Base-by-base conservation (phyloP, 2,329 filamentous ascomycete genomes). In the Colletotrichum salicis region DNA sequence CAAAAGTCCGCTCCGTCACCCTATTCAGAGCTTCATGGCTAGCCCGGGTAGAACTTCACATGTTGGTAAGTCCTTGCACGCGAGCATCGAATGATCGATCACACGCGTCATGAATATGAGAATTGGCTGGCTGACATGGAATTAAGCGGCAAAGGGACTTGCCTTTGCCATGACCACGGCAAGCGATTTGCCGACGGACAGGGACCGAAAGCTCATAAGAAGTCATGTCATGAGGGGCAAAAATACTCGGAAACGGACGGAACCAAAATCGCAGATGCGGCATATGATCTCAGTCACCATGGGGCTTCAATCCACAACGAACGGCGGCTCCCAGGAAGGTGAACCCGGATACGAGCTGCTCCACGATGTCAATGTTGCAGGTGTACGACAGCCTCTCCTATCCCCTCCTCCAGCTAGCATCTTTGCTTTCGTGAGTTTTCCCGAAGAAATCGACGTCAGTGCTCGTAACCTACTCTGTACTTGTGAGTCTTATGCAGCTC, bases 191-290 rank as follows among this genome's bases (percentile, higher is more conserved):
- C 54, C 10, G 54, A 56, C 33, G 12, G 33, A 12, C 33, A 35
- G 33, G 27, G 15, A 56, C n/a, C 54, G 54, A 15, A 56, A 56
- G 29, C 54, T 56, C 15, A 56, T 56, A n/a, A 15, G 54, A 33
- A 56, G 54, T 31, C 54, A 56, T 56, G 54, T 33, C 54, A 56
- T 56, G 54, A 56, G 27, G 29, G 29, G 54, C 15, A 56, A 56
- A 27, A 56, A 56, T n/a, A 56, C 54, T 29, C 54, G 54, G 7
- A 56, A 56, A 19, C 54, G 54, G 33, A 35, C 33, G 33, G 1
- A 35, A 35, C 33, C 33, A 35, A 35, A 11, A 35, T 35, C 12
- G 33, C 33, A 35, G 12, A 35, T 35, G 33, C 33, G 33, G 33
- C 33, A 35, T 2, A 35, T 35, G 1, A 11, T 11, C 33, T 11